A percentile compares a stretch with the other conserved stretches of the same genome.
These are phyloP conservation scores for Dipodascopsis uninucleata DNA, from an alignment of 805 yeast species.

Conservation along the genomic window DNA sequence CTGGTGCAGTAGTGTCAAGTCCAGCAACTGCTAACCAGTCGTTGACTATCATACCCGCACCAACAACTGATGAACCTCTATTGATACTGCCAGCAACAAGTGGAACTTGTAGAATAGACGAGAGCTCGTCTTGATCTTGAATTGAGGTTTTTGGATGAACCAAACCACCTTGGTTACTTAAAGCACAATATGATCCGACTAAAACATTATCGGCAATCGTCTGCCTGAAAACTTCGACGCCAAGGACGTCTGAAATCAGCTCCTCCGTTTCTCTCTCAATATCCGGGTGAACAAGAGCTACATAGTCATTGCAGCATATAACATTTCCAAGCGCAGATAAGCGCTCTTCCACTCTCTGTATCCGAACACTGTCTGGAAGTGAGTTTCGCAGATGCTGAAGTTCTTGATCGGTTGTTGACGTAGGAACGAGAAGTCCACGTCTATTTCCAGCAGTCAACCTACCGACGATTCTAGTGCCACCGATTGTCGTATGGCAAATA, in stretches of 20 bases:
- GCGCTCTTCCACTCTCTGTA: constrained; percentile 97
- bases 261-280: constrained; percentile 99
- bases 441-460: constrained; percentile 93
- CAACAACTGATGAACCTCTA: constrained; percentile 96
- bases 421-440: constrained; percentile 93
- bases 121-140: constrained; percentile 97
- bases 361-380: constrained; percentile 89
- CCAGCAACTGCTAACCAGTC: constrained; percentile 98
- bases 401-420: constrained; percentile 97
- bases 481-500: constrained; percentile 93
- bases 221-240: constrained; percentile 98
- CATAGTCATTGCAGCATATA: constrained; percentile 97
- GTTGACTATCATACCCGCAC: constrained; percentile 98
- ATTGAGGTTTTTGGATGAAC: constrained; percentile 97
- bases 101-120: constrained; percentile 93
- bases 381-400: constrained; percentile 95
- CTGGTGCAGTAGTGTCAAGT: constrained; percentile 97
- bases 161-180: constrained; percentile 95
- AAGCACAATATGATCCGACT: constrained; percentile 92
- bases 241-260: constrained; percentile 93
- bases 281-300: constrained; percentile 98
- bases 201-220: constrained; percentile 97
- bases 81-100: constrained; percentile 97
- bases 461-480: constrained; percentile 97
- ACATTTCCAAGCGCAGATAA: constrained; percentile 96